Conservation (phyloP, 139 green algal species). For the Volvox reticuliferus region DNA sequence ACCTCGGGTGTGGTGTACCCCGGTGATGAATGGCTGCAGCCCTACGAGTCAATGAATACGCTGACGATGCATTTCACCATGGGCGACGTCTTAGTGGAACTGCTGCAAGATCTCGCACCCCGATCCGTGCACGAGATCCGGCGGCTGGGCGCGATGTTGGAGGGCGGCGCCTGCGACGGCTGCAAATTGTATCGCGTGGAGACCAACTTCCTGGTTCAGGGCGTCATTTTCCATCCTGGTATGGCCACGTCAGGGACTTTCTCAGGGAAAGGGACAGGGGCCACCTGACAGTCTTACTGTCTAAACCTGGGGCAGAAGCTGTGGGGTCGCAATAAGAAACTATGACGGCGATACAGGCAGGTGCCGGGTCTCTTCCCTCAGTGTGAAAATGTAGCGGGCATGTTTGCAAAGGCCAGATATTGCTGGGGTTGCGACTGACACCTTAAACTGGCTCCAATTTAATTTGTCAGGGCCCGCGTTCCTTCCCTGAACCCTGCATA, state of each 20-base stretch:
- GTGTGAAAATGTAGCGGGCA: no score
- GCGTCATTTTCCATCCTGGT: slow-evolving; percentile 38
- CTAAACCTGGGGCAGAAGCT: no score
- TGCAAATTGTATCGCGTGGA: slow-evolving; percentile 40
- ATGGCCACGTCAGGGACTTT: not conserved
- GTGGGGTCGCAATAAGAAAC: no score
- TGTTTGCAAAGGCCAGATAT: no score
- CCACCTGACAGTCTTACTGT: no score
- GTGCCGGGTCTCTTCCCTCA: no score
- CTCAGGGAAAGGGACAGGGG: no score
- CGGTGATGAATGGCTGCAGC: slow-evolving; percentile 17
- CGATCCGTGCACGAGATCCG: slow-evolving; percentile 42
- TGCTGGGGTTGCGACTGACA: no score
- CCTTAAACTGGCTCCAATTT: no score
- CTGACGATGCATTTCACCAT: slow-evolving; percentile 23
- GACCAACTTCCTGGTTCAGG: slow-evolving; percentile 56
- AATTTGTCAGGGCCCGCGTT: no score
- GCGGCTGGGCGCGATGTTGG: slow-evolving; percentile 39
- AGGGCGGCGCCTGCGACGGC: slow-evolving; percentile 21
- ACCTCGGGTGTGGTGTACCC: slow-evolving; percentile 4
- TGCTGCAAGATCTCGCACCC: slow-evolving; percentile 51
- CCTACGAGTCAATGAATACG: not conserved
- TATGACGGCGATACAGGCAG: no score
- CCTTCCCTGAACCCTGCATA: no score
- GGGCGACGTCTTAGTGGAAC: slow-evolving; percentile 27